These are phyloP conservation scores for Colletotrichum tanaceti DNA, from an alignment of 2,329 filamentous ascomycete genomes.

Conservation along the genomic window DNA sequence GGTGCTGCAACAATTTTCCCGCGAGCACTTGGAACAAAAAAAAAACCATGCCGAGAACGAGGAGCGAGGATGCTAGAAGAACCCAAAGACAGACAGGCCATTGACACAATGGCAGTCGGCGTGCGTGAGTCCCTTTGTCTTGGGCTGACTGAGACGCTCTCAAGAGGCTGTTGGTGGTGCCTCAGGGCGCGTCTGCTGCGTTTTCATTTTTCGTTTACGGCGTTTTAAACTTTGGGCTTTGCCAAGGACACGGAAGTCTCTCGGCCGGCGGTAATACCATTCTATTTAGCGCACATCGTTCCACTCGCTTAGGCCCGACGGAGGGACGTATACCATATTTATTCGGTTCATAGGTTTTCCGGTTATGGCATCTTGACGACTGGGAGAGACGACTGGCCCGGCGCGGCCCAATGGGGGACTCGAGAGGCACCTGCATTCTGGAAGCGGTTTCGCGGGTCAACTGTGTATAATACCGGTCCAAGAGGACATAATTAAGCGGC, in stretches of 20 bases:
- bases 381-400: constrained; percentile 16
- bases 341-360: constrained; percentile 24
- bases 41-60: background rate
- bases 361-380: constrained; percentile 21
- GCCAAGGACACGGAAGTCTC: constrained; percentile 9
- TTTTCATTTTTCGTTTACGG: background rate
- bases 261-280: constrained; percentile 33
- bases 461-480: constrained; percentile 34
- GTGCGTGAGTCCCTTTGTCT: background rate
- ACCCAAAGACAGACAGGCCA: background rate
- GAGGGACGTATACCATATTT: background rate
- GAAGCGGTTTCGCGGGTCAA: constrained; percentile 13
- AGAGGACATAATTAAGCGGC: constrained; percentile 30
- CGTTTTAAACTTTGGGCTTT: constrained; percentile 11
- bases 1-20: background rate
- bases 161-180: background rate
- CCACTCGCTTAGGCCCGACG: constrained; percentile 26
- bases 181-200: background rate
- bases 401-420: constrained; percentile 20
- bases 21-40: background rate
- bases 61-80: background rate
- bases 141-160: background rate
- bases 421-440: constrained; percentile 11
- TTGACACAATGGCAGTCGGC: background rate
- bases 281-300: constrained; percentile 26